Evolutionary conservation across 2,329 filamentous ascomycete species (phyloP), one percentile per base, ranked within the genome.

Genomic region (Fusarium oxysporum): DNA sequence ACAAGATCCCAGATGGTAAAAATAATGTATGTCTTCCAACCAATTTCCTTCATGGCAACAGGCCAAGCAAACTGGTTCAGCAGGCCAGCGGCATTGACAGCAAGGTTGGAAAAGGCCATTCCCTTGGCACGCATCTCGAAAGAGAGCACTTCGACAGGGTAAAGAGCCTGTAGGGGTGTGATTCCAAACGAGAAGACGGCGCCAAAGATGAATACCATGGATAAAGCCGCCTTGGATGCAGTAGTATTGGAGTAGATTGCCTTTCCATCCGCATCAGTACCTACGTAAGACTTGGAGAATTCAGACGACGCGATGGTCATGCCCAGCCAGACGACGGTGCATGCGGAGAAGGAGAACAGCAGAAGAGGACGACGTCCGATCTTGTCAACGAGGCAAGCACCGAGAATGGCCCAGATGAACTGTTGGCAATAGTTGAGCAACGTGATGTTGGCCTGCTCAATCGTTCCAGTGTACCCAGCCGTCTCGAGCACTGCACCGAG

Each of bases 101-200:
- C 82, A 68, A 82, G 77, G 53, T 79, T 84, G 71, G 75, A 84
- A 69, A 87, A 83, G 4, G 84, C 86, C 85, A 88, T 87, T 11
- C 86, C 86, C 78, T 88, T 88, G 50, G 85, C 86, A 41, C 86
- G 83, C 77, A 85, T 86, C 76, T 88, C 85, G 68, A 86, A 87
- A 17, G 82, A 84, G 8, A 88, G 80, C 21, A 85, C 84, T 75
- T 88, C 86, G 41, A 88, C 86, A 3, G 85, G 84, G 71, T 87
- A 88, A 21, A 88, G 75, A 13, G 71, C 71, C 37, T 62, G 51
- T 8, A 55, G 51, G 16, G 51, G 51, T 5, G 51, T 55, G 19
- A 41, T 41, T 12, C 37, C 51, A 23, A 41, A 40, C 8, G 51
- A 55, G 28, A 55, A 55, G 12, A 55, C 37, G 25, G 37, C 37